These are phyloP conservation scores for Umbelopsis sp. DNA, from an alignment of 192 early-diverging fungal genomes.

Conservation along the genomic window DNA sequence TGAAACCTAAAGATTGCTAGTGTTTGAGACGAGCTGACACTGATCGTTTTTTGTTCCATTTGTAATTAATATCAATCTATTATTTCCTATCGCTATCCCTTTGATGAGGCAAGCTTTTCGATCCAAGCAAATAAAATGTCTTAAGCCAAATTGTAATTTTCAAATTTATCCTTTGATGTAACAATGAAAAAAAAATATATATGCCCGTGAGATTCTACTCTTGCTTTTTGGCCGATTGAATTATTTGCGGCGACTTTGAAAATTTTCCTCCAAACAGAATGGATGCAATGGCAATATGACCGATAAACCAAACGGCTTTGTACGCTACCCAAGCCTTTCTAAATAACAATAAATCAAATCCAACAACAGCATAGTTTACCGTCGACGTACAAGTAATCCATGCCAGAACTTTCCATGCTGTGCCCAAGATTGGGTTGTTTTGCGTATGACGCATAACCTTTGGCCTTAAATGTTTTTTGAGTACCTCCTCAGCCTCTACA, in stretches of 20 bases:
- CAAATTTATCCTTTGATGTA: too few species aligned
- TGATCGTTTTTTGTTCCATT: too few species aligned
- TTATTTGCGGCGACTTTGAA: background rate
- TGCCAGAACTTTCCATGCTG: slow-evolving; percentile 35
- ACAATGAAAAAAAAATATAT: too few species aligned
- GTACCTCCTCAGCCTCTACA: slow-evolving; percentile 50
- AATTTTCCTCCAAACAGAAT: slow-evolving; percentile 24
- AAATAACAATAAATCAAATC: slow-evolving; percentile 49
- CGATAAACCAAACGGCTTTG: slow-evolving; percentile 35
- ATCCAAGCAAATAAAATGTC: too few species aligned
- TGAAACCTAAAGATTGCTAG: too few species aligned
- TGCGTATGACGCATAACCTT: slow-evolving; percentile 40
- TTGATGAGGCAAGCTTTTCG: too few species aligned
- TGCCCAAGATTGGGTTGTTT: slow-evolving; percentile 25
- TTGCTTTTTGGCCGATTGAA: slow-evolving; percentile 16
- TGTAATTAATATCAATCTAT: too few species aligned
- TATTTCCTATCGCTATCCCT: too few species aligned
- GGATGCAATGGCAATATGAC: slow-evolving; percentile 27
- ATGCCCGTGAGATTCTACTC: background rate
- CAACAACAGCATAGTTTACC: slow-evolving; percentile 51
- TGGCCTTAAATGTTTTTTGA: slow-evolving; percentile 36
- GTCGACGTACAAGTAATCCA: slow-evolving; percentile 50
- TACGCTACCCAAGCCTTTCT: slow-evolving; percentile 31
- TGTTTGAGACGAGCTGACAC: too few species aligned
- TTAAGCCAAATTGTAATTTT: too few species aligned